Conservation (phyloP, 441 rosid species). For the Melastoma candidum region DNA sequence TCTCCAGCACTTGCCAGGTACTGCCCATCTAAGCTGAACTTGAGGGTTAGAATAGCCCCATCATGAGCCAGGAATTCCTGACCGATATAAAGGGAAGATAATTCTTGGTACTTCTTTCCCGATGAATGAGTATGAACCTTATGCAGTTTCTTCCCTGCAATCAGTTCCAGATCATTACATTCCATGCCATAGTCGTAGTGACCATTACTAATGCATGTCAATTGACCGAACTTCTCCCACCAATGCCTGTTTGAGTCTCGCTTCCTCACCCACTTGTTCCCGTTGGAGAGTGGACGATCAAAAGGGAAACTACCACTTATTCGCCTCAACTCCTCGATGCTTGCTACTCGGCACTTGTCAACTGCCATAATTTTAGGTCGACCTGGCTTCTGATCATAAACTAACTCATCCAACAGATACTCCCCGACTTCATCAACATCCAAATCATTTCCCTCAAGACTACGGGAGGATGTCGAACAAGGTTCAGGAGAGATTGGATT, state of each 20-base stretch:
- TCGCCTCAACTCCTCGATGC: constrained; percentile 32
- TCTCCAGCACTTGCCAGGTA: constrained; percentile 22
- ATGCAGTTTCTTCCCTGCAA: constrained; percentile 23
- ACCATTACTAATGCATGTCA: constrained; percentile 24
- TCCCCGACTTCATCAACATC: constrained; percentile 27
- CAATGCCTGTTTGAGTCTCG: constrained; percentile 14
- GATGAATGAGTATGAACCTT: constrained; percentile 14
- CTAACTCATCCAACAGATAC: constrained; percentile 18
- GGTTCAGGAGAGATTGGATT: too few relatives aligned
- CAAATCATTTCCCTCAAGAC: constrained; percentile 9
- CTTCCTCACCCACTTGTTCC: not conserved
- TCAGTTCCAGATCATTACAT: constrained; percentile 19
- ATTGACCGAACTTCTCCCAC: constrained; percentile 37
- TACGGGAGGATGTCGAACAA: constrained; percentile 11
- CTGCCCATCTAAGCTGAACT: constrained; percentile 16
- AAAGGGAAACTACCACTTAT: constrained; percentile 21
- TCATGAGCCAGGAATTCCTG: constrained; percentile 19
- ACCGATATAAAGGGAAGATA: constrained; percentile 16
- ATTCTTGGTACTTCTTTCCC: constrained; percentile 14
- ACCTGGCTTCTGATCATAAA: constrained; percentile 16
- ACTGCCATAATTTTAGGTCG: constrained; percentile 11
- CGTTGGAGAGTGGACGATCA: constrained; percentile 12
- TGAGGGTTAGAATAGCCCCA: constrained; percentile 12
- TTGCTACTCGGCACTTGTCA: constrained; percentile 24
- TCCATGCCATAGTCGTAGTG: constrained; percentile 17